Evolutionary conservation across 352 stramenopile genomes (phyloP), one percentile per base, ranked within the genome.

Genomic region (Phytopythium vexans): DNA sequence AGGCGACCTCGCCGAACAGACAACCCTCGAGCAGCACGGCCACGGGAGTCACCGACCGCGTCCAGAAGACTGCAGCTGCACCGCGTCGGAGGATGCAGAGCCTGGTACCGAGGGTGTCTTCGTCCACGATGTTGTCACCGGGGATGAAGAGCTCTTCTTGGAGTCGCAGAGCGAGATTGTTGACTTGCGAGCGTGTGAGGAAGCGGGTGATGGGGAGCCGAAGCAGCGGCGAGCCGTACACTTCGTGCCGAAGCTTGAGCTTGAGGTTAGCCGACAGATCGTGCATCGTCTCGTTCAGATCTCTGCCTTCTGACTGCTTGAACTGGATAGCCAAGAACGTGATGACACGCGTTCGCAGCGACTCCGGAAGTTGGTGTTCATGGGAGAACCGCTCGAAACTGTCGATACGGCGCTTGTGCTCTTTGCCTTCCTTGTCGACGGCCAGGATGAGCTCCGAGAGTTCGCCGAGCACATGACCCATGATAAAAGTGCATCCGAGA

Each of bases 321-420:
- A 77, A 77, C 41, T 92, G 77, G 0, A 73, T 56, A 4, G 74
- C 68, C 49, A 92, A 82, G 52, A 89, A 92, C 9, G 86, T 62
- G 3, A 57, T 66, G 0, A 86, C 77, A 9, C 83, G 79, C 5
- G 68, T 68, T 1, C 76, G 74, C 2, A 93, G 32, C 1, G 58
- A 54, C 9, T 71, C 74, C 0, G 74, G 53, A 2, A 93, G 46
- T 0, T 70, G 59, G 14, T 92, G 70, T 15, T 84, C 65, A 52
- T 88, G 85, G 6, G 80, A 81, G 46, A 88, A 93, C 1, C 71
- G 47, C 39, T 90, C 81, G n/a, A 92, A 93, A 51, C 69, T 86
- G 14, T 88, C 75, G 10, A 90, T 74, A 0, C 75, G 77, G 12
- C 59, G 61, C 43, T 90, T 87, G 54, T 88, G 80, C 32, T 92